Conservation (phyloP, 331 rosid species). For the Saraca asoca region DNA sequence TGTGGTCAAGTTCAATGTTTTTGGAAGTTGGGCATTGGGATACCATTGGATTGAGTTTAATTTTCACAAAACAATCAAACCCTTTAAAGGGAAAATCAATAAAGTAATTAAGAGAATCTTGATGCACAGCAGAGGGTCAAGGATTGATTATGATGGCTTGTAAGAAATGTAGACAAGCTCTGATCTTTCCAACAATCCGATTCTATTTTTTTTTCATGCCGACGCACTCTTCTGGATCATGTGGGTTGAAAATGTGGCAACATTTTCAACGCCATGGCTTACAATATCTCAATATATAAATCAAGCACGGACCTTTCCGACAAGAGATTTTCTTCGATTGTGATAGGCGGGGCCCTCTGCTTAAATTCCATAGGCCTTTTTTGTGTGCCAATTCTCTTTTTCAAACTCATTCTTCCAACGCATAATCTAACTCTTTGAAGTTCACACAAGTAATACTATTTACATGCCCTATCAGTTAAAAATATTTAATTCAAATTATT, state of each 20-base stretch:
- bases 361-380: not conserved
- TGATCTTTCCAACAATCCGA: not conserved
- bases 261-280: conserved; percentile 9
- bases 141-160: conserved; percentile 34
- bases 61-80: too few species aligned
- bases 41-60: conserved; percentile 24
- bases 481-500: too few species aligned
- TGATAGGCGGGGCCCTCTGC: not conserved
- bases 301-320: too few species aligned
- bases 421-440: too few species aligned
- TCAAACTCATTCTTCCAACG: not conserved
- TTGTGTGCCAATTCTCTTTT: not conserved
- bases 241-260: too few species aligned
- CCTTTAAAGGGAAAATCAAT: conserved; percentile 17
- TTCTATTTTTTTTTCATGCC: conserved; percentile 12
- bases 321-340: conserved; percentile 11
- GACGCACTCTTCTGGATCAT: not conserved
- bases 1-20: conserved; percentile 37
- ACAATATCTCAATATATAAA: too few species aligned
- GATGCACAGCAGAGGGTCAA: conserved; percentile 18
- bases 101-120: conserved; percentile 17
- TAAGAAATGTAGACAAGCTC: conserved; percentile 29
- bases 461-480: too few species aligned
- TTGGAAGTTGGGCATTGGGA: conserved; percentile 22
- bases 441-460: too few species aligned